A percentile compares a stretch with the other conserved stretches of the same genome.
These are phyloP conservation scores for Yarrowia osloensis DNA, from an alignment of 805 yeast genomes.

Conservation along the genomic window DNA sequence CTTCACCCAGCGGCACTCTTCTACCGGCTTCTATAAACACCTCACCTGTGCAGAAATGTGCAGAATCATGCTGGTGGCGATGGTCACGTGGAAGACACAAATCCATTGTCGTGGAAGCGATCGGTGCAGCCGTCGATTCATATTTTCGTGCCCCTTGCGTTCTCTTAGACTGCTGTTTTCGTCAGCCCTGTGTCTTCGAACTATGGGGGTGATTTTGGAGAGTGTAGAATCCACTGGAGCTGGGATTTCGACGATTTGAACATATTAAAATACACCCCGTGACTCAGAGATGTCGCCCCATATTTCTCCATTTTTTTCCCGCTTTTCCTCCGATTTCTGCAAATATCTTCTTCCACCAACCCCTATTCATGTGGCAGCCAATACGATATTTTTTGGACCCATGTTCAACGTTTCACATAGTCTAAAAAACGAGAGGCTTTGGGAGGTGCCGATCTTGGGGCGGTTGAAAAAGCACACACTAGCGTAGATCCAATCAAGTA, in stretches of 20 bases:
- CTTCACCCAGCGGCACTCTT: no score
- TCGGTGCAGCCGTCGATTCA: not conserved
- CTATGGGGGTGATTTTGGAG: no score
- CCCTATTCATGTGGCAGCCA: not conserved
- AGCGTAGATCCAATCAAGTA: not conserved
- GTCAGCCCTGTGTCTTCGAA: not conserved
- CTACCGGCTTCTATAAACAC: no score
- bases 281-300: no score
- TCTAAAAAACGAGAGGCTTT: not conserved
- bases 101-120: not conserved
- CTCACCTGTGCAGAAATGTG: no score
- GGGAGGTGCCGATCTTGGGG: not conserved
- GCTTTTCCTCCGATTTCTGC: no score
- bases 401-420: not conserved
- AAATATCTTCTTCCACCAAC: no score
- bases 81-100: not conserved
- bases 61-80: no score
- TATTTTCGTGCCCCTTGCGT: not conserved
- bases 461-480: not conserved
- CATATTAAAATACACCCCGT: no score
- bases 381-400: not conserved
- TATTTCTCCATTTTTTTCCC: no score
- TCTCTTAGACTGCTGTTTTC: not conserved
- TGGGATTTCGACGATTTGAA: no score
- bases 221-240: no score